Percentiles rank a stretch among this genome's conserved stretches.
Conservation (phyloP, 2,329 filamentous ascomycete species). For the Trichophyton benhamiae region DNA sequence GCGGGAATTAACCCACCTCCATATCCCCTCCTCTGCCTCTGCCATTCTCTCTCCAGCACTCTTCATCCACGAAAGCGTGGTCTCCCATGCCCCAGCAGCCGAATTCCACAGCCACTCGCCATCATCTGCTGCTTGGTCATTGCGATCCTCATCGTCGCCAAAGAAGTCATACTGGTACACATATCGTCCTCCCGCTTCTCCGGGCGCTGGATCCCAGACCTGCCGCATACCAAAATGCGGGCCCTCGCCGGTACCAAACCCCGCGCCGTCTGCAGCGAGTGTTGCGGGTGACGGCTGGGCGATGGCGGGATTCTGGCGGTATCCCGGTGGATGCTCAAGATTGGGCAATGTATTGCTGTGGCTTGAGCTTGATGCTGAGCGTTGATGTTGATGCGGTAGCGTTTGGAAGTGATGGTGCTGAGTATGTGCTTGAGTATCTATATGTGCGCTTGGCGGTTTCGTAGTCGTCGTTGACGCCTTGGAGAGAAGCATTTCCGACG, state of each 20-base stretch:
- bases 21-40: slow-evolving; percentile 39
- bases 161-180: slow-evolving; percentile 8
- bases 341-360: not conserved
- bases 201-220: slow-evolving; percentile 12
- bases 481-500: not conserved
- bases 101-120: slow-evolving; percentile 49
- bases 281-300: not conserved
- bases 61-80: slow-evolving; percentile 18
- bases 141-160: not conserved
- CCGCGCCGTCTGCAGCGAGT: not conserved
- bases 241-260: not conserved
- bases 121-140: slow-evolving; percentile 44
- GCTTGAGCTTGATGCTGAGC: not conserved
- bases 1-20: slow-evolving; percentile 20
- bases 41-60: slow-evolving; percentile 27
- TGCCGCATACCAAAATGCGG: not conserved
- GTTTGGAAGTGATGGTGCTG: not conserved
- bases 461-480: not conserved
- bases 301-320: slow-evolving; percentile 18
- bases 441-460: not conserved
- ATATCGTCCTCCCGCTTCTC: slow-evolving; percentile 12
- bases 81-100: slow-evolving; percentile 21
- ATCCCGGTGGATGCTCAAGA: slow-evolving; percentile 22
- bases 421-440: not conserved
- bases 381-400: not conserved